Evolutionary conservation across 495 filamentous ascomycete genomes (phyloP), one percentile per base, ranked within the genome.

Genomic region (Lasiosphaeria miniovina): DNA sequence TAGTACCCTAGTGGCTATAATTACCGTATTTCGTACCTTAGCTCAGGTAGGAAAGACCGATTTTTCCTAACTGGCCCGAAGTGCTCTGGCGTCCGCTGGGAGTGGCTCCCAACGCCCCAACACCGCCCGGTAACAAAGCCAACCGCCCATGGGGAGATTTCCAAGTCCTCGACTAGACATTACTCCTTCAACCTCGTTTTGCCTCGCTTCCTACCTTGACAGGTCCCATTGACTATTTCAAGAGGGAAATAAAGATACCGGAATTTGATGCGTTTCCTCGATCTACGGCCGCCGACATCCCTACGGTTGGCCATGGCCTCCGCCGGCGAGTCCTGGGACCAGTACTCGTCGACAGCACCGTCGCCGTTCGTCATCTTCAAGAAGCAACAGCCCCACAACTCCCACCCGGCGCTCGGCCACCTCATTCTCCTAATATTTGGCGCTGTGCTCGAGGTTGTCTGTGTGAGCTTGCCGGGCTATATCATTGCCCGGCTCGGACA

Each of bases 401-500:
- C 80, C 10, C 81, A 84, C 62, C 81, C 82, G 2, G 80, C 90
- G 31, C 82, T 98, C 59, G 80, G 82, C 55, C 84, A 92, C 65
- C 79, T 98, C 34, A 76, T 89, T 34, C 81, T 96, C 7, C 85
- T 98, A 41, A 93, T 98, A 59, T 96, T 96, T 68, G 95, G 96
- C 73, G 94, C 94, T 12, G 93, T 98, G 31, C 74, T 98, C 65
- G 93, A 98, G 69, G 94, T 98, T 3, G 86, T 98, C 41, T 98
- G 93, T 73, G 94, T 98, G 67, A 90, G 88, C 71, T 74, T 96
- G 59, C 95, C 95, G 1, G 94, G 94, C n/a, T 98, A 96, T 70
- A 87, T 98, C 65, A 86, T 96, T 54, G 94, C 94, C 17, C 80
- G 87, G 49, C 79, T 88, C 65, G 95, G 95, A 69, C 87, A 96